These are phyloP conservation scores for Pseudogymnoascus sp. DNA, from an alignment of 2,329 filamentous ascomycete genomes.

Conservation along the genomic window DNA sequence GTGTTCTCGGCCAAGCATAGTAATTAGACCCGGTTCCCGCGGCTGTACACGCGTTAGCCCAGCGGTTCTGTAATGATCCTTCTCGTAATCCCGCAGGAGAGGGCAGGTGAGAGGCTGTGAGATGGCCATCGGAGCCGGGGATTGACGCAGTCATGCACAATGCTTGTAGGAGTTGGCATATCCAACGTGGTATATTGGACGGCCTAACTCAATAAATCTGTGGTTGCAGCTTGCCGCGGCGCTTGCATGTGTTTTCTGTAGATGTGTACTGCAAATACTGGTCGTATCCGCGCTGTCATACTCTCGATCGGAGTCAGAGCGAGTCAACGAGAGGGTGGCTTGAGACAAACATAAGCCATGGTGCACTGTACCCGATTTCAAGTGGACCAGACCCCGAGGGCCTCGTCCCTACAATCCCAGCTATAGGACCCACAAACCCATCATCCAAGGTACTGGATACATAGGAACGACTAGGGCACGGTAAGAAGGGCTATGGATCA, in stretches of 20 bases:
- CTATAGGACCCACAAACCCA: slow-evolving; percentile 3
- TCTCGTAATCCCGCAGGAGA: neutral
- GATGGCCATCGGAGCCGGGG: neutral
- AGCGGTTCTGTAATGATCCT: slow-evolving; percentile 9
- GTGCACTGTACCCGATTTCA: neutral
- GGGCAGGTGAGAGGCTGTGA: neutral
- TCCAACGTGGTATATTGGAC: slow-evolving; percentile 9
- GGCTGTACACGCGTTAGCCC: slow-evolving; percentile 7
- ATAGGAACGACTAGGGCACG: neutral
- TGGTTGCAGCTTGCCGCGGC: slow-evolving; percentile 5
- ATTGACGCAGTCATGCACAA: slow-evolving; percentile 7
- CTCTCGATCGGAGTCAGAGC: neutral
- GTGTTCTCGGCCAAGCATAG: neutral
- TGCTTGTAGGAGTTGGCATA: slow-evolving; percentile 4
- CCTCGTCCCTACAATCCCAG: neutral
- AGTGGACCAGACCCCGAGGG: neutral
- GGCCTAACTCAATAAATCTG: neutral
- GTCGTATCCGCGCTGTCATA: neutral
- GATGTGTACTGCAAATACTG: neutral
- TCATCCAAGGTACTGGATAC: slow-evolving; percentile 8
- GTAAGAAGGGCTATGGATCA: slow-evolving; percentile 2
- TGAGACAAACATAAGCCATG: neutral
- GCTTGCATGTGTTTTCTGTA: neutral
- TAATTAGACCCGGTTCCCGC: neutral
- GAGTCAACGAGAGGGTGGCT: slow-evolving; percentile 4